These are phyloP conservation scores for Phyllosticta citribraziliensis DNA, from an alignment of 2,329 filamentous ascomycete genomes.

Conservation along the genomic window DNA sequence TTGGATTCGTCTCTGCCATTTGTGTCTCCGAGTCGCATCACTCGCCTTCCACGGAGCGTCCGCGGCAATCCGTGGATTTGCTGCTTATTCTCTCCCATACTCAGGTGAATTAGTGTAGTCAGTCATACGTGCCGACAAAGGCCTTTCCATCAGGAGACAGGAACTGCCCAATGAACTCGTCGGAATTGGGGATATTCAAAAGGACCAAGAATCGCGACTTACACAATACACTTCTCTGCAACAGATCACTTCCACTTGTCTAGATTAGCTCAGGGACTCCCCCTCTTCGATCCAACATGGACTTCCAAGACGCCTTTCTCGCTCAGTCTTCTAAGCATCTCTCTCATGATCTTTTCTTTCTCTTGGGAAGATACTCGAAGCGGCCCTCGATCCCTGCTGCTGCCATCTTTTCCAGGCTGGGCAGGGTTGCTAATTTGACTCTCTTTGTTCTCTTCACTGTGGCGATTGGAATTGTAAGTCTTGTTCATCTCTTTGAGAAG, in stretches of 20 bases:
- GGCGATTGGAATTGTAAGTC: not conserved
- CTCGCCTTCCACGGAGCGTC: not conserved
- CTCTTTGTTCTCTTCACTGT: not conserved
- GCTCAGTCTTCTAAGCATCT: not conserved
- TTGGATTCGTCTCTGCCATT: not conserved
- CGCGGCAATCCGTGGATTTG: not conserved
- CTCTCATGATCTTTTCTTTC: not conserved
- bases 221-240: not conserved
- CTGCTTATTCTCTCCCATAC: not conserved
- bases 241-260: not conserved
- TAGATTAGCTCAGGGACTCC: not conserved
- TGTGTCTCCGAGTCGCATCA: not conserved
- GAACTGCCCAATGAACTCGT: not conserved
- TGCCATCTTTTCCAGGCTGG: not conserved
- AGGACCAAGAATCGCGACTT: not conserved
- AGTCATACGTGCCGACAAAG: not conserved
- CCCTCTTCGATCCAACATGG: not conserved
- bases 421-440: not conserved
- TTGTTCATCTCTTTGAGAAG: not conserved
- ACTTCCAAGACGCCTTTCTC: not conserved
- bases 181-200: not conserved
- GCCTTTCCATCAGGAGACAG: not conserved
- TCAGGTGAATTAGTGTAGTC: not conserved
- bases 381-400: not conserved
- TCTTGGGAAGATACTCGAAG: not conserved